Conservation (phyloP, 192 early-diverging fungal species). For the Entomortierella parvispora region DNA sequence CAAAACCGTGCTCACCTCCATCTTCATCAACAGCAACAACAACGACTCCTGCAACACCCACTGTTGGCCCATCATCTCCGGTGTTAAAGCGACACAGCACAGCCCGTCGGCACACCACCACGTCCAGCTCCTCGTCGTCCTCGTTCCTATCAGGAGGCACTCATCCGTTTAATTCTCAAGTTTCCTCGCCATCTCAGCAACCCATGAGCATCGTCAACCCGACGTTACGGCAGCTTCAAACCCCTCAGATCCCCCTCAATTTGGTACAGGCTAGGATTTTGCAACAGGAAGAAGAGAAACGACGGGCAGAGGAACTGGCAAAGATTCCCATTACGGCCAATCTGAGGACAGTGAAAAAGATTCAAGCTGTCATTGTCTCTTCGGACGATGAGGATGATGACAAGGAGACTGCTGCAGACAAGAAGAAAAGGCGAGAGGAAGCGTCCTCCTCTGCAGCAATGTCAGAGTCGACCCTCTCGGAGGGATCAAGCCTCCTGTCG, state of each 20-base stretch:
- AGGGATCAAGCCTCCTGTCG: neutral
- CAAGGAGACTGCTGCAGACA: too few species aligned
- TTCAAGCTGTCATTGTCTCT: constrained; percentile 37
- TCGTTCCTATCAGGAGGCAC: constrained; percentile 1
- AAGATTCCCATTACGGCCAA: constrained; percentile 52
- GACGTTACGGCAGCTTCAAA: constrained; percentile 39
- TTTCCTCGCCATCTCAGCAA: constrained; percentile 2
- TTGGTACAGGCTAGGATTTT: constrained; percentile 42
- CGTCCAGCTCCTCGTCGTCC: constrained; percentile 11
- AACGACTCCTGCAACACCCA: neutral
- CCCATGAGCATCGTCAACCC: constrained; percentile 36
- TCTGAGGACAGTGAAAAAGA: constrained; percentile 41
- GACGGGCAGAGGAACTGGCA: constrained; percentile 31
- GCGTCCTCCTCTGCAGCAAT: neutral
- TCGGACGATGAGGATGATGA: constrained; percentile 36
- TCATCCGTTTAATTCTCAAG: too few species aligned
- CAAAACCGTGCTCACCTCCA: too few species aligned
- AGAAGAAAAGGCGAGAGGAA: neutral
- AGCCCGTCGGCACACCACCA: constrained; percentile 44
- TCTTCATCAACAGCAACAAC: constrained; percentile 3
- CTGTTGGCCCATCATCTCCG: neutral
- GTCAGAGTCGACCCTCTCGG: too few species aligned
- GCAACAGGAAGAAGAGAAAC: constrained; percentile 42
- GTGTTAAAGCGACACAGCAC: constrained; percentile 18
- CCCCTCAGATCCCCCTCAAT: constrained; percentile 44